Evolutionary conservation across 345 rosid species (phyloP).

Genomic region (Eucalyptus camaldulensis): DNA sequence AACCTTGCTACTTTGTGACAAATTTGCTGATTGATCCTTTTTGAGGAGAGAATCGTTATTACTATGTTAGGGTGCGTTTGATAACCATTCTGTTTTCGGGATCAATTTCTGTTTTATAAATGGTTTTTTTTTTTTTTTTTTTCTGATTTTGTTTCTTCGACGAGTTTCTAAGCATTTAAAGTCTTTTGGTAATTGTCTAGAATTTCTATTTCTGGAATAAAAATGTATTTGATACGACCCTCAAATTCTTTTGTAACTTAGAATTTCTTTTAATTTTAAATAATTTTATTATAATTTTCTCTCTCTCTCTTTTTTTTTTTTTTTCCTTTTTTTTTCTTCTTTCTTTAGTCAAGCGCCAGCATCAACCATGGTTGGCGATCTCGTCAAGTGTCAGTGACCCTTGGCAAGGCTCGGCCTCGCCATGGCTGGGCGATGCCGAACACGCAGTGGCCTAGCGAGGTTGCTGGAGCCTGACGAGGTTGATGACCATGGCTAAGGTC

Average conservation of each 20-base stretch:
- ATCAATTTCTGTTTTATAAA: too few relatives aligned
- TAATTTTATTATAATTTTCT: too few relatives aligned
- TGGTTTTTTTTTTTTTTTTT: too few relatives aligned
- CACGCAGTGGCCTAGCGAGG: fast-evolving
- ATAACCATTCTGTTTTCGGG: fast-evolving
- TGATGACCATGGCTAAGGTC: fast-evolving
- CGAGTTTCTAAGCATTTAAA: too few relatives aligned
- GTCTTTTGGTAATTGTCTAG: fast-evolving
- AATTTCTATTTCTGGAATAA: fast-evolving
- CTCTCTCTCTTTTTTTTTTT: fast-evolving
- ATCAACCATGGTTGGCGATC: fast-evolving
- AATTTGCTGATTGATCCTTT: background rate
- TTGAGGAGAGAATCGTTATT: background rate
- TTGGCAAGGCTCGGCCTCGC: fast-evolving
- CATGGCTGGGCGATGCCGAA: fast-evolving
- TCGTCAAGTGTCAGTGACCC: fast-evolving
- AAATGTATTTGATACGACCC: too few relatives aligned
- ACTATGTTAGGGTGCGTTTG: background rate
- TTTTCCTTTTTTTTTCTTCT: too few relatives aligned
- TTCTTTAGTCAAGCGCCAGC: fast-evolving
- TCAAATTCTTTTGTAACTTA: fast-evolving
- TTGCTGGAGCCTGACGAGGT: fast-evolving
- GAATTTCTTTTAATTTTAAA: too few relatives aligned
- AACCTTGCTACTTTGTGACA: background rate
- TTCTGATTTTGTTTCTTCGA: fast-evolving